These are phyloP conservation scores for Barnettozyma californica DNA, from an alignment of 805 yeast species.

Conservation along the genomic window DNA sequence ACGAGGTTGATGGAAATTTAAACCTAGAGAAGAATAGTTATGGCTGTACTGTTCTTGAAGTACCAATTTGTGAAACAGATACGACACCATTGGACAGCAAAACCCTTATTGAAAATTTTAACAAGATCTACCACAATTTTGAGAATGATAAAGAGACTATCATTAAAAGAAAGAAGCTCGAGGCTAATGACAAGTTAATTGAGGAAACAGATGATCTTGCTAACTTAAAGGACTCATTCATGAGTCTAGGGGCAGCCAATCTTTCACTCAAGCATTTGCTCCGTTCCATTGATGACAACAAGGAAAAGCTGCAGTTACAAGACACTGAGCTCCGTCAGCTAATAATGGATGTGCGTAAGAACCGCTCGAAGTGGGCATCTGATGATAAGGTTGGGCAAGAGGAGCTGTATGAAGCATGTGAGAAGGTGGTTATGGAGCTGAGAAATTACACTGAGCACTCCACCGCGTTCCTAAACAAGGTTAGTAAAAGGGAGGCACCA, in stretches of 20 bases:
- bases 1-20: neutral
- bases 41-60: constrained; percentile 25
- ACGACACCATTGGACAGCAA: constrained; percentile 28
- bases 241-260: constrained; percentile 67
- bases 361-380: constrained; percentile 96
- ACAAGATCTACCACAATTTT: constrained; percentile 68
- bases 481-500: constrained; percentile 97
- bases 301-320: constrained; percentile 68
- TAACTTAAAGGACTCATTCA: constrained; percentile 26
- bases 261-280: constrained; percentile 75
- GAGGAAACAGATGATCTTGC: constrained; percentile 15
- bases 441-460: constrained; percentile 94
- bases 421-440: constrained; percentile 84
- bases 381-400: constrained; percentile 96
- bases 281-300: constrained; percentile 67
- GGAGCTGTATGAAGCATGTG: constrained; percentile 95
- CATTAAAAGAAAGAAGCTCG: constrained; percentile 68
- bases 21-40: constrained; percentile 15
- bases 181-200: constrained; percentile 72
- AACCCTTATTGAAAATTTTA: constrained; percentile 51
- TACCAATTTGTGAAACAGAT: constrained; percentile 32
- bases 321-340: constrained; percentile 81
- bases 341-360: constrained; percentile 88
- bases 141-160: constrained; percentile 74
- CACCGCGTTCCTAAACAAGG: constrained; percentile 90